Conservation (phyloP, 345 rosid genomes). For the Bruguiera parviflora region DNA sequence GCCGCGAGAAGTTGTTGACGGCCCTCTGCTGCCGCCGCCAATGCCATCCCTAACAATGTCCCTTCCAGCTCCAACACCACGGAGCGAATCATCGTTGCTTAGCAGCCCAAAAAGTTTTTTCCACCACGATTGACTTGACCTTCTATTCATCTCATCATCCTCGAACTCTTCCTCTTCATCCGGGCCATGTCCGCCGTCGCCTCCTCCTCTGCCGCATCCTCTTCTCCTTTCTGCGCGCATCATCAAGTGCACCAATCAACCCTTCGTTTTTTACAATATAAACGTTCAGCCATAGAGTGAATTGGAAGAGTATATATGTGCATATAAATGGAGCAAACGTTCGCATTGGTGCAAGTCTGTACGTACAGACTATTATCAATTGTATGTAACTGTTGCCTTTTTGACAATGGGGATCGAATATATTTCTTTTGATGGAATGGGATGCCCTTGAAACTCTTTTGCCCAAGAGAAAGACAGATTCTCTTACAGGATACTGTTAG, state of each 20-base stretch:
- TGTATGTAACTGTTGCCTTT: too few species aligned
- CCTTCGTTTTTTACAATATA: not conserved
- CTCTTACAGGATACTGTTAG: not conserved
- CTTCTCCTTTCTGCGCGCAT: not conserved
- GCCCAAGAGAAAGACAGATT: not conserved
- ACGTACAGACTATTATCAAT: too few species aligned
- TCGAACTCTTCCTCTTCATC: conserved; percentile 2
- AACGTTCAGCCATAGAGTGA: not conserved
- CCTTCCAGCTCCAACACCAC: not conserved
- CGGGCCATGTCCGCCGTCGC: not conserved
- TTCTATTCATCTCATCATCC: not conserved
- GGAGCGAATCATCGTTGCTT: not conserved
- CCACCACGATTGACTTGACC: conserved; percentile 2
- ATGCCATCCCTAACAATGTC: not conserved
- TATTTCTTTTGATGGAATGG: too few species aligned
- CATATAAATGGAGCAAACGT: too few species aligned
- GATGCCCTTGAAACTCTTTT: too few species aligned
- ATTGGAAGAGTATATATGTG: not conserved
- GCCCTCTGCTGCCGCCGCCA: not conserved
- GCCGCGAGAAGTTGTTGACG: not conserved
- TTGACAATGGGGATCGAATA: too few species aligned
- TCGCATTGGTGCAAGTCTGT: too few species aligned
- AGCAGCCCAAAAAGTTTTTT: not conserved
- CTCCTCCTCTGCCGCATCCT: not conserved
- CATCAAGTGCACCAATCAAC: not conserved